phyloP scores from a whole-genome alignment of 1,284 basidiomycete species.

The Ustilago loliicola region DNA sequence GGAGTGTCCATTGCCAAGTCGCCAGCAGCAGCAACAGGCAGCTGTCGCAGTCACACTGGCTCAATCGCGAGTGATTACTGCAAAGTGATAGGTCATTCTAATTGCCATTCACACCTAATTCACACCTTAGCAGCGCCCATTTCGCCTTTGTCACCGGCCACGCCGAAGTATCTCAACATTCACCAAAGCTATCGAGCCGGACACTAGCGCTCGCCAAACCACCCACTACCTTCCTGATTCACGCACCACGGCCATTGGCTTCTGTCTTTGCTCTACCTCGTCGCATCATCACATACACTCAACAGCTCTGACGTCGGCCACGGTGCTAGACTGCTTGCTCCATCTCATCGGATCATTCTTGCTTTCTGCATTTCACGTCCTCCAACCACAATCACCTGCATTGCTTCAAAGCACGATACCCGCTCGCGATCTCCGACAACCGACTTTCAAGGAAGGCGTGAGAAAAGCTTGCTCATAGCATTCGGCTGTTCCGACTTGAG shows the following conservation, averaged over 20 bases:
- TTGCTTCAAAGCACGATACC: not conserved
- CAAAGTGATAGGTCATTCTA: constrained; percentile 22
- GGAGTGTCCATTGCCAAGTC: not conserved
- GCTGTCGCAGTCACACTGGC: not conserved
- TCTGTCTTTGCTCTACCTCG: not conserved
- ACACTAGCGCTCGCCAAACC: not conserved
- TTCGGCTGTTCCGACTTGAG: not conserved
- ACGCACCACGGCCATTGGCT: not conserved
- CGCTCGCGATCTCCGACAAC: not conserved
- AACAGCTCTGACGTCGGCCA: not conserved
- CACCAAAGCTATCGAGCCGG: not conserved
- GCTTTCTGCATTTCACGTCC: not conserved
- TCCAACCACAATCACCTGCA: not conserved
- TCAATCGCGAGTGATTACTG: not conserved
- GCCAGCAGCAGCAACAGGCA: not conserved
- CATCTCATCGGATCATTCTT: constrained; percentile 1
- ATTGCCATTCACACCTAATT: constrained; percentile 8
- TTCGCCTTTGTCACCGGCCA: not conserved
- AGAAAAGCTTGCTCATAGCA: not conserved
- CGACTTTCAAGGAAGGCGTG: not conserved
- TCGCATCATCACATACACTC: not conserved
- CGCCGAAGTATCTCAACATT: not conserved
- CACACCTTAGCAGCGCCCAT: constrained; percentile 1
- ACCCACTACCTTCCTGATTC: not conserved
- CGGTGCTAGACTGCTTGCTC: not conserved